Base-by-base conservation (phyloP, 2,329 filamentous ascomycete genomes). In the Colletotrichum cereale region DNA sequence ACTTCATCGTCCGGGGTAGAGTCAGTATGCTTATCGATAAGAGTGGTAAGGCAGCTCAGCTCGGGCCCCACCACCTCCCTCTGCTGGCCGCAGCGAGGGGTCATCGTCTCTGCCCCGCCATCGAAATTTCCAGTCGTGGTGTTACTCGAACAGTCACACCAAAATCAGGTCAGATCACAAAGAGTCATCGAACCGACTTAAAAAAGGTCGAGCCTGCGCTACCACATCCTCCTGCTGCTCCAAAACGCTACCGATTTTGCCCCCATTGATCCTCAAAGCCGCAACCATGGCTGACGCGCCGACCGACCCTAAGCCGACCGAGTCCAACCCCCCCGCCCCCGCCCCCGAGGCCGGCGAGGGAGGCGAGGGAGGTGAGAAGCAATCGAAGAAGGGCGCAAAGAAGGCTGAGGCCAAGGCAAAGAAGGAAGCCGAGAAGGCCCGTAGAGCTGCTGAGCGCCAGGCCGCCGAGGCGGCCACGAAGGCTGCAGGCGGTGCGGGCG, bases 361-460 rank as follows among this genome's bases (percentile, higher is more conserved):
- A 57, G 71, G 62, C 53, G 71, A 69, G 42, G 38, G 38, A 40
- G 38, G 38, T 14, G 38, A 52, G 56, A 63, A 67, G 52, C 64
- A 72, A 52, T 94, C 92, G 72, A 95, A 97, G 85, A 95, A 91
- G 82, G 94, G 91, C n/a, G 84, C 92, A 74, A 97, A 97, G 86
- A 97, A 97, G 86, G 91, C 93, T 56, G 92, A 93, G 77, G 88
- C 88, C 73, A 97, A 97, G 84, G 93, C 95, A 34, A 95, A 95
- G 84, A 95, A 96, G 81, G 95, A 97, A 83, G 93, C 92, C n/a
- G 87, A 90, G 79, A 97, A 97, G 83, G 92, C 92, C 77, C 80
- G 89, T 29, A 62, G 18, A 7, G 52, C 52, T 36, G 52, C 52
- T 11, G 52, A 56, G n/a, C 52, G 31, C 21, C 48, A 52, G 48